Evolutionary conservation across 2,329 filamentous ascomycete genomes (phyloP).

Genomic region (Lojkania enalia): DNA sequence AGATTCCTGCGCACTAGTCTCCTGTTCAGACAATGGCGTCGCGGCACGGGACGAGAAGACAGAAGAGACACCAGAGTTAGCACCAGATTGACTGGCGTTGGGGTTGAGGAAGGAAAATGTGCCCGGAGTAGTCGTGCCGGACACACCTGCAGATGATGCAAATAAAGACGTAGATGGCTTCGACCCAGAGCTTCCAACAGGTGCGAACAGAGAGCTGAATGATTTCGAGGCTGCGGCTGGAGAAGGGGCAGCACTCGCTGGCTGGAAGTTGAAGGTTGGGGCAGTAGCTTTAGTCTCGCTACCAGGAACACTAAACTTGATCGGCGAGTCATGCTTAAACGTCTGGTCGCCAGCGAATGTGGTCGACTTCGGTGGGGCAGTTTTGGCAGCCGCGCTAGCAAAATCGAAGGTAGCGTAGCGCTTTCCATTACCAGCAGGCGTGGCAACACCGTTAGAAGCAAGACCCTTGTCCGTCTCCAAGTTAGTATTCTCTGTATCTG

Average conservation of each 20-base stretch:
- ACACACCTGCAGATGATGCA: too few species aligned
- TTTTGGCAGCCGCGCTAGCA: conserved; percentile 25
- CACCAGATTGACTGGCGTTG: conserved; percentile 22
- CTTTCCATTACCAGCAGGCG: too few species aligned
- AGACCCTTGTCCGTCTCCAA: too few species aligned
- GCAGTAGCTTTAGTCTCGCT: conserved; percentile 18
- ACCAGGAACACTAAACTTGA: conserved; percentile 36
- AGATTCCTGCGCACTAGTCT: conserved; percentile 32
- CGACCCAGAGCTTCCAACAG: background rate
- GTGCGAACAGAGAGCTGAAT: background rate
- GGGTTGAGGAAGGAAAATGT: conserved; percentile 24
- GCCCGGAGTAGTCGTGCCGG: background rate
- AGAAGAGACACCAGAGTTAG: conserved; percentile 29
- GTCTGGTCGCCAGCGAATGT: conserved; percentile 42
- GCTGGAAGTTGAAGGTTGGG: conserved; percentile 32
- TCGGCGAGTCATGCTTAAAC: conserved; percentile 40
- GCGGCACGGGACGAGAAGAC: conserved; percentile 41
- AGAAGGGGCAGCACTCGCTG: conserved; percentile 28
- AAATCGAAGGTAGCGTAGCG: conserved; percentile 37
- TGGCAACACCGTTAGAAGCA: too few species aligned
- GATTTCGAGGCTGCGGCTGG: background rate
- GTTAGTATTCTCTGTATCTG: too few species aligned
- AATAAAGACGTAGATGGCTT: too few species aligned
- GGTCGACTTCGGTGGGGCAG: conserved; percentile 31
- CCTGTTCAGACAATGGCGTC: conserved; percentile 41